Percentiles rank a stretch among this genome's conserved stretches.
phyloP scores from a whole-genome alignment of 1,139 yeast species.

The Pichia sp. region DNA sequence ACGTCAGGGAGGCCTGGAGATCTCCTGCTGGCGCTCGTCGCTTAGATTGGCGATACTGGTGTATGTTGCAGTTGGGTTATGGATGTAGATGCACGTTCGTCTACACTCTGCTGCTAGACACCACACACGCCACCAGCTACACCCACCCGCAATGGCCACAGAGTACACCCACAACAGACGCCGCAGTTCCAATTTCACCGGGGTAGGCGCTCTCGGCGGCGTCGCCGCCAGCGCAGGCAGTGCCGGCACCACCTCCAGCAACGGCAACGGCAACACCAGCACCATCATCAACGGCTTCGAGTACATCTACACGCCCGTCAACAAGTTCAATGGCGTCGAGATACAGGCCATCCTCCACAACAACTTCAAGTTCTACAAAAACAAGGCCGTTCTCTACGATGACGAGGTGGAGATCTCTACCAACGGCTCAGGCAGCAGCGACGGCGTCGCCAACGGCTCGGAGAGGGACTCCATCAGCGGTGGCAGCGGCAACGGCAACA shows the following conservation, averaged over 20 bases:
- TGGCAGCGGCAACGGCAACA: no score
- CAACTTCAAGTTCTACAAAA: background rate
- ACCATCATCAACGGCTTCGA: background rate
- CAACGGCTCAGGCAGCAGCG: background rate
- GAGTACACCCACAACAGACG: background rate
- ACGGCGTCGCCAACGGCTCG: no score
- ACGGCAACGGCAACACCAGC: background rate
- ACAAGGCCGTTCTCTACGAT: background rate
- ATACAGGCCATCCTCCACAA: background rate
- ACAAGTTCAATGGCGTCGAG: background rate
- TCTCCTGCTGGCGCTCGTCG: no score
- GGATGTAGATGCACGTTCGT: no score
- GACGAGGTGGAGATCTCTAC: no score
- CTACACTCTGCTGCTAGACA: no score
- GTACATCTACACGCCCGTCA: background rate
- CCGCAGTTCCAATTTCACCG: background rate
- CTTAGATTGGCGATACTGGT: no score
- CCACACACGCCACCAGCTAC: background rate
- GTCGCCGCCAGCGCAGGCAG: no score
- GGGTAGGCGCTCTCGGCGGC: no score
- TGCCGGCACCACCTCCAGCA: background rate
- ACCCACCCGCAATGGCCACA: background rate
- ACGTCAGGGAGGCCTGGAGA: no score
- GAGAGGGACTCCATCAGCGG: no score
- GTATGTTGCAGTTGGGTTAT: no score